Evolutionary conservation across 2,329 filamentous ascomycete genomes (phyloP).

Genomic region (Apiospora marii): DNA sequence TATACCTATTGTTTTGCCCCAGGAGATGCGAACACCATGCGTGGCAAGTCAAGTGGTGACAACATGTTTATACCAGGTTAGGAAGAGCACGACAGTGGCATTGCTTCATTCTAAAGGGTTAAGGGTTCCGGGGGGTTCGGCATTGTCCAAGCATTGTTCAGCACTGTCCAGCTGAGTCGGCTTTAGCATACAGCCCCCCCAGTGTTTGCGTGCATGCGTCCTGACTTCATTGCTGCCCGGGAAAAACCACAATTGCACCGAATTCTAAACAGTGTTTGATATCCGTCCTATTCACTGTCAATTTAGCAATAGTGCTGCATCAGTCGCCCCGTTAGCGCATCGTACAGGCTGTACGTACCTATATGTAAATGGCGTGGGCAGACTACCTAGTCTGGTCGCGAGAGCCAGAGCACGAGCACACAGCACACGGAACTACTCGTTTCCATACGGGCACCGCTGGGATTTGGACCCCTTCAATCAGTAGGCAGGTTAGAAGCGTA

Average conservation of each 20-base stretch:
- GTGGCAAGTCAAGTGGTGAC: not conserved
- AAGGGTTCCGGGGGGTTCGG: constrained; percentile 10
- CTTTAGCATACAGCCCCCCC: constrained; percentile 1
- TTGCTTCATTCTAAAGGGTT: constrained; percentile 11
- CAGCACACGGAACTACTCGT: constrained; percentile 11
- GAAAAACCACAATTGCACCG: constrained; percentile 2
- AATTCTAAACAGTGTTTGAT: constrained; percentile 16
- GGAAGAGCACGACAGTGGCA: not conserved
- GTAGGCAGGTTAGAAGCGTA: constrained; percentile 2
- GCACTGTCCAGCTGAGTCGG: constrained; percentile 17
- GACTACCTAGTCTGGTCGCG: not conserved
- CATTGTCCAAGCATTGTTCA: not conserved
- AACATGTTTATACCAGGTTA: not conserved
- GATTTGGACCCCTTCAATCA: constrained; percentile 18
- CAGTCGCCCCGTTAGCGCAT: not conserved
- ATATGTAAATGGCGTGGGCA: not conserved
- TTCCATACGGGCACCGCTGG: not conserved
- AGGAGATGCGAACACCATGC: not conserved
- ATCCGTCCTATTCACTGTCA: not conserved
- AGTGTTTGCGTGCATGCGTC: constrained; percentile 2
- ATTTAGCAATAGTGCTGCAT: constrained; percentile 13
- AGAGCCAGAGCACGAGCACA: not conserved
- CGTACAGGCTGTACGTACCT: not conserved
- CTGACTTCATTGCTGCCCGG: constrained; percentile 9
- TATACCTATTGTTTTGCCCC: not conserved